A percentile compares a stretch with the other conserved stretches of the same genome.
phyloP scores from a whole-genome alignment of 1,284 basidiomycete species.

The Puccinia coronata region DNA sequence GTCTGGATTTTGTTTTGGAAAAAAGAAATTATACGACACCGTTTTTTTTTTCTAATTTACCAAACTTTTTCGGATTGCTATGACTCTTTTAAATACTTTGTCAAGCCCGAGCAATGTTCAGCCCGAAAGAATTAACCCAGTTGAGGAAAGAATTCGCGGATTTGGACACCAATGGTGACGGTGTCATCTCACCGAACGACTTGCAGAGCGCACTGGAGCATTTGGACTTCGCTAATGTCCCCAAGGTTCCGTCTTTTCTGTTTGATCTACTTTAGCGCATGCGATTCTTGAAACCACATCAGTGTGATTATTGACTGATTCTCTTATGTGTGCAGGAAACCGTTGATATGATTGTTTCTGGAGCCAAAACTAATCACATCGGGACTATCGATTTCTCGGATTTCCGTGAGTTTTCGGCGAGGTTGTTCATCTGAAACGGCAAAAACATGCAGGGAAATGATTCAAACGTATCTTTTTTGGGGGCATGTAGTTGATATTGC shows the following conservation, averaged over 20 bases:
- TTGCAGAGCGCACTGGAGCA: constrained; percentile 42
- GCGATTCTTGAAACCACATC: neutral
- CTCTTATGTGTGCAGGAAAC: constrained; percentile 33
- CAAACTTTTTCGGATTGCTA: neutral
- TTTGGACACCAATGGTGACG: constrained; percentile 43
- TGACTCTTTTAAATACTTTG: neutral
- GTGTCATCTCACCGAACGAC: constrained; percentile 35
- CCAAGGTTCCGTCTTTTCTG: constrained; percentile 21
- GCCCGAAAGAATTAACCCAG: constrained; percentile 48
- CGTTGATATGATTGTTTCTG: constrained; percentile 32
- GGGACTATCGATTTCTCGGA: constrained; percentile 48
- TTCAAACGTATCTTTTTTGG: neutral
- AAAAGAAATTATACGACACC: no score
- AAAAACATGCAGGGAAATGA: neutral
- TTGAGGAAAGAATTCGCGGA: constrained; percentile 48
- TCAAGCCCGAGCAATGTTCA: constrained; percentile 49
- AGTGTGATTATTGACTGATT: neutral
- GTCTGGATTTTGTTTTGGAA: neutral
- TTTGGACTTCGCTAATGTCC: constrained; percentile 44
- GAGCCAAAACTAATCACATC: constrained; percentile 32
- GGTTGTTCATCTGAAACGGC: neutral
- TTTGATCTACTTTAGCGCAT: neutral
- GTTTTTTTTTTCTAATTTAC: neutral
- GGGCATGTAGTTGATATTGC: constrained; percentile 39
- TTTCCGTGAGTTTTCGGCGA: constrained; percentile 38